phyloP scores from a whole-genome alignment of 129 eudicot species.

The Apium graveolens region DNA sequence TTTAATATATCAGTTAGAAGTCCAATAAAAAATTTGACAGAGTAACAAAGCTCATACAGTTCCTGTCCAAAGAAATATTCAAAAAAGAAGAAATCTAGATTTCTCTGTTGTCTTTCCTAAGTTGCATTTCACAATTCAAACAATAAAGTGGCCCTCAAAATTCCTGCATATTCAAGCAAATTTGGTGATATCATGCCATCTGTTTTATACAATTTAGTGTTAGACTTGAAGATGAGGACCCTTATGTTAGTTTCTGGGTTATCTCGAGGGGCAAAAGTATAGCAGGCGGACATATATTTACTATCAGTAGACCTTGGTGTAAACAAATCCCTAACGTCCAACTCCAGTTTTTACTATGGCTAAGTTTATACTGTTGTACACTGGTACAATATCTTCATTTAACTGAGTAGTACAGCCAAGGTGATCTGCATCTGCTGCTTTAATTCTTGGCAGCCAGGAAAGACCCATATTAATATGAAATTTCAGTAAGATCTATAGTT shows the following conservation, averaged over 20 bases:
- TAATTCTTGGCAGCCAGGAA: neutral
- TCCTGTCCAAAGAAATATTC: neutral
- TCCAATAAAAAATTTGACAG: neutral
- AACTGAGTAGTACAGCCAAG: neutral
- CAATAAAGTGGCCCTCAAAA: neutral
- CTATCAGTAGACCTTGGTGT: neutral
- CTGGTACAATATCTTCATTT: neutral
- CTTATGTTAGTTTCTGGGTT: neutral
- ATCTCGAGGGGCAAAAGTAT: neutral
- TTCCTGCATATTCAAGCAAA: neutral
- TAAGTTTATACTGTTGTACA: neutral
- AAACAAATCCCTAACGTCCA: neutral
- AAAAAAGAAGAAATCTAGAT: neutral
- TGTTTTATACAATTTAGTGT: neutral
- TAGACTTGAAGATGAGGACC: neutral
- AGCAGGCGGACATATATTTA: neutral
- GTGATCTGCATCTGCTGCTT: neutral
- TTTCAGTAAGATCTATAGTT: neutral
- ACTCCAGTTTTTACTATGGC: neutral
- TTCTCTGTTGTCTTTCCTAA: neutral
- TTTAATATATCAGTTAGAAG: neutral
- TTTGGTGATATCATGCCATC: neutral
- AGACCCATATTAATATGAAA: neutral
- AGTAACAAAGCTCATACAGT: neutral
- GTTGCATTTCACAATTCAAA: neutral